These are phyloP conservation scores for Annulohypoxylon maeteangense DNA, from an alignment of 495 filamentous ascomycete genomes.

Conservation along the genomic window DNA sequence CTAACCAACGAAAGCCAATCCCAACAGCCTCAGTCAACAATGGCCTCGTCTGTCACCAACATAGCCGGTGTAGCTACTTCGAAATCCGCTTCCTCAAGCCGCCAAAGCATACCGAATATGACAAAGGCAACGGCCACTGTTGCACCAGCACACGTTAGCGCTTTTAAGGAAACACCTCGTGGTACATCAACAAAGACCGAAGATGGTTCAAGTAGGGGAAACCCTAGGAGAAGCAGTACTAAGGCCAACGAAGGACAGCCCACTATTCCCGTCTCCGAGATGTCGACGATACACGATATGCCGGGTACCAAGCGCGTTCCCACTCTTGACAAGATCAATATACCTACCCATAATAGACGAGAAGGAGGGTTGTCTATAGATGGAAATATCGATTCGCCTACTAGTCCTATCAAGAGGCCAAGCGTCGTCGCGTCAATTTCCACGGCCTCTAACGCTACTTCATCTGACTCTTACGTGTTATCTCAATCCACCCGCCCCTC, in stretches of 20 bases:
- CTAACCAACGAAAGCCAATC: slow-evolving; percentile 52
- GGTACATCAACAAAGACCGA: slow-evolving; percentile 53
- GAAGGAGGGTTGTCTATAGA: slow-evolving; percentile 56
- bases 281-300: slow-evolving; percentile 54
- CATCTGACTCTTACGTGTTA: slow-evolving; percentile 43
- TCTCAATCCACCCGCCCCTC: slow-evolving; percentile 36
- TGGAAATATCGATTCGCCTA: slow-evolving; percentile 53
- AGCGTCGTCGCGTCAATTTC: slow-evolving; percentile 43
- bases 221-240: slow-evolving; percentile 50
- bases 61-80: slow-evolving; percentile 55
- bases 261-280: slow-evolving; percentile 31
- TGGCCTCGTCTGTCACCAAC: slow-evolving; percentile 65
- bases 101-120: slow-evolving; percentile 60
- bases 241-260: slow-evolving; percentile 48
- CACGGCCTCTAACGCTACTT: slow-evolving; percentile 24
- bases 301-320: slow-evolving; percentile 45
- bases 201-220: slow-evolving; percentile 45
- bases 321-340: slow-evolving; percentile 49
- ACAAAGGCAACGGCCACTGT: slow-evolving; percentile 55
- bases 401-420: slow-evolving; percentile 54
- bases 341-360: slow-evolving; percentile 49
- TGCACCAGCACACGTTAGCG: slow-evolving; percentile 67
- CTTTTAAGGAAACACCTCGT: slow-evolving; percentile 59
- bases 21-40: slow-evolving; percentile 60
- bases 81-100: slow-evolving; percentile 63